These are phyloP conservation scores for Penicillium occitanis DNA, from an alignment of 2,329 filamentous ascomycete genomes.

Conservation along the genomic window DNA sequence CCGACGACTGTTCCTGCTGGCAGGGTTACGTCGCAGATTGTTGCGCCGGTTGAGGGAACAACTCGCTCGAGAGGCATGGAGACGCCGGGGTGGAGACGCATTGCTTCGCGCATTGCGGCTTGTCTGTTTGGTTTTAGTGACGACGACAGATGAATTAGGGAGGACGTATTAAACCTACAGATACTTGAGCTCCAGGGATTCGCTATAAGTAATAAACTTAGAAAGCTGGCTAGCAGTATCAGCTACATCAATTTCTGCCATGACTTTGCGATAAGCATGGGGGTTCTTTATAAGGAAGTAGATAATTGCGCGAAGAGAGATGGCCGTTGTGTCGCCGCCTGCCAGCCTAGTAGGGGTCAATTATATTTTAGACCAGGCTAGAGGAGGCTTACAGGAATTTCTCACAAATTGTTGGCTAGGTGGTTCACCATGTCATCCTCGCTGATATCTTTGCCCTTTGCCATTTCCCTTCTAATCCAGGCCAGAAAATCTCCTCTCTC, in stretches of 20 bases:
- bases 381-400: background rate
- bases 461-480: background rate
- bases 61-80: background rate
- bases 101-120: background rate
- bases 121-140: background rate
- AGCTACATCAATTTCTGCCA: background rate
- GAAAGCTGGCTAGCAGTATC: background rate
- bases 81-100: constrained; percentile 9
- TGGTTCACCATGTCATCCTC: background rate
- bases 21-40: background rate
- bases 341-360: background rate
- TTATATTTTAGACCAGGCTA: background rate
- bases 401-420: background rate
- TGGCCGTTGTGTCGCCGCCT: background rate
- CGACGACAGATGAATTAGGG: background rate
- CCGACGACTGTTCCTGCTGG: constrained; percentile 4
- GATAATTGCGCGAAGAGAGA: background rate
- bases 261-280: background rate
- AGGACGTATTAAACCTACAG: background rate
- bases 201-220: background rate
- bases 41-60: background rate
- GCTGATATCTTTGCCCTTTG: background rate
- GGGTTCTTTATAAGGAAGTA: background rate
- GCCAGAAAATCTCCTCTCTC: background rate
- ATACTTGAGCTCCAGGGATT: background rate